Base-by-base conservation (phyloP, 345 rosid species). In the Eucalyptus marginata region DNA sequence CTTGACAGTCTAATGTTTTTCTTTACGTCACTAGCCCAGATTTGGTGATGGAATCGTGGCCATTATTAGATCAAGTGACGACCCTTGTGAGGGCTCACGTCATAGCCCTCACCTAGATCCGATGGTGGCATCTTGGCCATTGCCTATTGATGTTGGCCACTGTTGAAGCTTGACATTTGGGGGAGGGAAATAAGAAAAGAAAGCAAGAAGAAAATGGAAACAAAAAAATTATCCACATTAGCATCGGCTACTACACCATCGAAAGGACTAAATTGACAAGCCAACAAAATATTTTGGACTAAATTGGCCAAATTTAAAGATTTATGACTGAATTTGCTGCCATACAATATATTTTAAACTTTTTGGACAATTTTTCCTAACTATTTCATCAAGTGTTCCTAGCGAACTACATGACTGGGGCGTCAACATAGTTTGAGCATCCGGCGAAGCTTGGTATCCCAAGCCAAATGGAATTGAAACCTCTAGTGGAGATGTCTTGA, bases 51-150 rank as follows among this genome's bases (percentile, higher is more conserved):
- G 31, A 29, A 56, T 24, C 0, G 0, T 22, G 62, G 29, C 29
- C 29, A 6, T 56, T 24, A 24, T 22, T 13, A 59, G n/a, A 58
- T 24, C 27, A 25, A 25, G 64, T 10, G 56, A 22, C 11, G n/a
- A 25, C n/a, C 64, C n/a, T 58, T 0, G 10, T 0, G 8, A 25
- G 64, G n/a, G n/a, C 64, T 58, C 64, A 58, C 0, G 1, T 59
- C 13, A 1, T 56, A 56, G 29, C 31, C 66, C 66, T 59, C 31
- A 27, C 66, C 15, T 59, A 11, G 16, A 59, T 59, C 16, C 0
- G 7, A 3, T 0, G 8, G 27, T 59, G 66, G 66, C 66, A 5
- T 59, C 31, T 13, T 13, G 15, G n/a, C 16, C 66, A 29, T 59
- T 10, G 66, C 66, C 29, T 10, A 17, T 56, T 24, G 62, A 22